Evolutionary conservation across 2,329 filamentous ascomycete species (phyloP), one percentile per base, ranked within the genome.

Genomic region (Fusarium poae): DNA sequence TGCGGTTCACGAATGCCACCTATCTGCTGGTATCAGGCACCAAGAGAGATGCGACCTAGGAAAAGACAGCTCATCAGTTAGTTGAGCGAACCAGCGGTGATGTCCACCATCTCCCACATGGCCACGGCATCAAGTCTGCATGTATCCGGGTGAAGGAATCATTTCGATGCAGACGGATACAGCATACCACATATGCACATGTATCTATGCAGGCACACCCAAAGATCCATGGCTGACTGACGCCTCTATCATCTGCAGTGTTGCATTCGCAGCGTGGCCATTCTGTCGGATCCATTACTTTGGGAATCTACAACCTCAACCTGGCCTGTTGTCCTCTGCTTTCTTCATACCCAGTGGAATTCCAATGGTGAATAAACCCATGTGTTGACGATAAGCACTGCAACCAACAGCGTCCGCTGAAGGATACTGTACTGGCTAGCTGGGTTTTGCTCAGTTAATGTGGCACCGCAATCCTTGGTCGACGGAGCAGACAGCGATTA

Each of bases 41-140:
- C 39, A 68, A 65, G 44, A 48, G 50, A 30, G 46, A 43, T 35
- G 54, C 40, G 40, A 18, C 39, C 34, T 12, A 23, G 29, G 23
- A 62, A 27, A 48, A 52, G 66, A 69, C 66, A 68, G 53, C 66
- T 69, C 66, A 67, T 67, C 57, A 65, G 57, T 34, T 44, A 39
- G 48, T 40, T 27, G 34, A 39, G 23, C 23, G 48, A 50, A 29
- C 57, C 34, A 57, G 44, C 44, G 40, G 62, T 63, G 42, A 59
- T 70, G 42, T 34, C 37, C 52, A 45, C 45, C 57, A 43, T 46
- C 37, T 58, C n/a, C 46, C 42, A 48, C 44, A 46, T 56, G 59
- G 50, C 63, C 32, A 63, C 44, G 54, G 39, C 52, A 39, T 59
- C 46, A 42, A 54, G 49, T 51, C 62, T 67, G 57, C 62, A 67